Conservation (phyloP, 2,329 filamentous ascomycete species). For the Cercospora zeae-maydis region DNA sequence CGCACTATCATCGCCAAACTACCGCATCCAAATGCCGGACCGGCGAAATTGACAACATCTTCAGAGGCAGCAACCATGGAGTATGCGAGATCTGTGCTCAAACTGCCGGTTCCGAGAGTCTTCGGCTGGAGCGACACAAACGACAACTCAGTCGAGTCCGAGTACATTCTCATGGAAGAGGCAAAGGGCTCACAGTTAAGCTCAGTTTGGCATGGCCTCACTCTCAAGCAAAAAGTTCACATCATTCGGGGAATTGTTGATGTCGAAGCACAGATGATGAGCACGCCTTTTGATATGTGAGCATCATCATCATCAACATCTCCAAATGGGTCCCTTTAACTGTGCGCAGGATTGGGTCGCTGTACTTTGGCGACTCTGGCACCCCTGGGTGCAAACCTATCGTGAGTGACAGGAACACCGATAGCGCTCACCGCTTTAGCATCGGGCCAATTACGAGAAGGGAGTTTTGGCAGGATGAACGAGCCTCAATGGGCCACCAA, state of each 20-base stretch:
- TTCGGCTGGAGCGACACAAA: constrained; percentile 23
- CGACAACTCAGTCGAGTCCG: constrained; percentile 27
- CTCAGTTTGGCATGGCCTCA: constrained; percentile 31
- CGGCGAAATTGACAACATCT: neutral
- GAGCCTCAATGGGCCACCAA: constrained; percentile 29
- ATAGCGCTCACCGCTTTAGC: constrained; percentile 34
- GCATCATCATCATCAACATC: constrained; percentile 19
- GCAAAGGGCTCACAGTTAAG: constrained; percentile 31
- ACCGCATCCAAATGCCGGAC: constrained; percentile 32
- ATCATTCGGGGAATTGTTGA: constrained; percentile 36
- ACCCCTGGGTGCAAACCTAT: constrained; percentile 5
- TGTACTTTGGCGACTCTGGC: constrained; percentile 1
- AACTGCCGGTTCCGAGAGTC: constrained; percentile 28
- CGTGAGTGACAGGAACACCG: neutral
- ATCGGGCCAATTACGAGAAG: constrained; percentile 39
- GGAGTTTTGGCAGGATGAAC: constrained; percentile 38
- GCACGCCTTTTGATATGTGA: constrained; percentile 37
- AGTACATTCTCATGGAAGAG: constrained; percentile 35
- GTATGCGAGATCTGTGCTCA: neutral
- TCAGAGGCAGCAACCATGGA: constrained; percentile 15
- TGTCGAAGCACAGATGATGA: constrained; percentile 39
- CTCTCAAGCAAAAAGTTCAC: constrained; percentile 27
- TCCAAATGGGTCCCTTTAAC: constrained; percentile 12
- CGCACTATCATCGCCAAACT: constrained; percentile 15
- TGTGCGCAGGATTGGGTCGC: constrained; percentile 7